Conservation (phyloP, 805 yeast genomes). For the Kuraishia piskuri region DNA sequence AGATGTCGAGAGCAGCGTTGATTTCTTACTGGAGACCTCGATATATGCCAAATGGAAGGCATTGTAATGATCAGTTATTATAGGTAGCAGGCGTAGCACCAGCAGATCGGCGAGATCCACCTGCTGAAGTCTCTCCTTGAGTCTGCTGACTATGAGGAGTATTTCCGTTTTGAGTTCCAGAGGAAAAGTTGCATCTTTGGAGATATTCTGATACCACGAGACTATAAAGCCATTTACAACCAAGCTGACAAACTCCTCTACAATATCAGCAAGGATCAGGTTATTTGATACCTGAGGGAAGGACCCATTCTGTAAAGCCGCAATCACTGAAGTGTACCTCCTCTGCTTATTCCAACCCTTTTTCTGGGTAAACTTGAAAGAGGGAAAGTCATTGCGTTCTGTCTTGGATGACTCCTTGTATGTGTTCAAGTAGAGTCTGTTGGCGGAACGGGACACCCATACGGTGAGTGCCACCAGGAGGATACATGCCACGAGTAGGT, state of each 20-base stretch:
- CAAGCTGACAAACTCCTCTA: slow-evolving; percentile 40
- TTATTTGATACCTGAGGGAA: slow-evolving; percentile 23
- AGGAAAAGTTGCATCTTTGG: slow-evolving; percentile 29
- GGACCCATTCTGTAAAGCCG: not conserved
- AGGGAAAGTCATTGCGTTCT: not conserved
- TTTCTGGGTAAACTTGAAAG: not conserved
- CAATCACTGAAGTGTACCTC: not conserved
- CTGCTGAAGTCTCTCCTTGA: slow-evolving; percentile 32
- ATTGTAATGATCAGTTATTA: slow-evolving; percentile 55
- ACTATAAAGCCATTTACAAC: slow-evolving; percentile 45
- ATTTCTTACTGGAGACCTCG: slow-evolving; percentile 17
- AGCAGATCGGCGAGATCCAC: slow-evolving; percentile 50
- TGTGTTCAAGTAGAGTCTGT: not conserved
- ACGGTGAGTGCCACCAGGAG: not conserved
- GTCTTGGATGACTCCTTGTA: not conserved
- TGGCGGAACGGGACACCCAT: not conserved
- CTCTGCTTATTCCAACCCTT: not conserved
- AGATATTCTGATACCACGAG: slow-evolving; percentile 46
- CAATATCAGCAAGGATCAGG: slow-evolving; percentile 40
- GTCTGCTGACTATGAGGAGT: slow-evolving; percentile 26
- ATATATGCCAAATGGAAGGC: slow-evolving; percentile 34
- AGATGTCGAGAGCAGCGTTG: slow-evolving; percentile 7
- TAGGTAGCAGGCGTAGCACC: slow-evolving; percentile 52
- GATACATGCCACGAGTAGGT: not conserved
- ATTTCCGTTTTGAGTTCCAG: slow-evolving; percentile 37